Percentiles rank a stretch among this genome's conserved stretches.
These are phyloP conservation scores for Rhamnella rubrinervis DNA, from an alignment of 331 rosid species.

Conservation along the genomic window DNA sequence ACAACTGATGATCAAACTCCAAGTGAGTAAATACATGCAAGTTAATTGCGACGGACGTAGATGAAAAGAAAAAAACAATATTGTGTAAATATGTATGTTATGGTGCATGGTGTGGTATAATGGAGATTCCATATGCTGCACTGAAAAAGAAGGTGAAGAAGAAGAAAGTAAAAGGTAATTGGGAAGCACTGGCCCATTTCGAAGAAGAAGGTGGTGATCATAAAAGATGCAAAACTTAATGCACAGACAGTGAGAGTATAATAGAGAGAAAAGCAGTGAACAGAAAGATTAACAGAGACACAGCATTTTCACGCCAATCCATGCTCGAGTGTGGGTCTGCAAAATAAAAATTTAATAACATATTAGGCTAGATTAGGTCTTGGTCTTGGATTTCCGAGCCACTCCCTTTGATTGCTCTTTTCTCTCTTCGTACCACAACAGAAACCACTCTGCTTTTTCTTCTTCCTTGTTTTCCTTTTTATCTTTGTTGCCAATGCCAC, in stretches of 20 bases:
- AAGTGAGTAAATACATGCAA: too few relatives aligned
- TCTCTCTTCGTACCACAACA: constrained; percentile 26
- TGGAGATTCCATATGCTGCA: neutral
- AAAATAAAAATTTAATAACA: constrained; percentile 18
- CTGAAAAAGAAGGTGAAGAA: neutral
- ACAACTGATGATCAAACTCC: too few relatives aligned
- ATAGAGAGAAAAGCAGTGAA: neutral
- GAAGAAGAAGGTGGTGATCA: neutral
- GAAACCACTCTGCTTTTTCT: constrained; percentile 25
- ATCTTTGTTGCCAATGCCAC: constrained; percentile 9
- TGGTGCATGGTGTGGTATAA: too few relatives aligned
- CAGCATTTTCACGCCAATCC: constrained; percentile 21
- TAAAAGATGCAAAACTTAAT: neutral
- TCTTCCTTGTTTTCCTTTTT: constrained; percentile 28
- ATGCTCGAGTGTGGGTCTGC: constrained; percentile 24
- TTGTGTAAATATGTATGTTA: too few relatives aligned
- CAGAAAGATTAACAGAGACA: constrained; percentile 7
- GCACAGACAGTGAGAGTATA: neutral
- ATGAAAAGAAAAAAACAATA: too few relatives aligned
- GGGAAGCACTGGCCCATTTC: neutral
- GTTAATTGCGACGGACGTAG: too few relatives aligned
- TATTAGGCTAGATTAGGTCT: neutral
- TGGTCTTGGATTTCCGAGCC: constrained; percentile 60
- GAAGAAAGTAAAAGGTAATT: neutral
- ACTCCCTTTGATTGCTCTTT: constrained; percentile 28